Evolutionary conservation across 2,329 filamentous ascomycete genomes (phyloP).

Genomic region (Fonsecaea pedrosoi): DNA sequence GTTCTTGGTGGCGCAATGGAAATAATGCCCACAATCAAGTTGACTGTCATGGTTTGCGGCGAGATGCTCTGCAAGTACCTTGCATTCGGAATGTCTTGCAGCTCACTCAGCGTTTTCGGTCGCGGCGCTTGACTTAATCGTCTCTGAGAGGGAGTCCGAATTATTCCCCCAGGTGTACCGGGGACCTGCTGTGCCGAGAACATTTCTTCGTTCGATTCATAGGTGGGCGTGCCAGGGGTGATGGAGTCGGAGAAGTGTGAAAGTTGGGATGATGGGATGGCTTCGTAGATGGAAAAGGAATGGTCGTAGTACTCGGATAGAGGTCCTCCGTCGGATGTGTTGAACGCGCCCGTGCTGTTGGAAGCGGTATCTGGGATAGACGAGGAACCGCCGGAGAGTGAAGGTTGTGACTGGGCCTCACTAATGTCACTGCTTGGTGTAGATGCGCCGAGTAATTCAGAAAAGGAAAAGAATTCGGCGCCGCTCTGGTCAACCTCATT

Average conservation of each 20-base stretch:
- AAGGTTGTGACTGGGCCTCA: conserved; percentile 36
- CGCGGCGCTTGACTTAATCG: conserved; percentile 34
- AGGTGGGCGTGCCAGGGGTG: conserved; percentile 39
- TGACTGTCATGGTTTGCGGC: conserved; percentile 82
- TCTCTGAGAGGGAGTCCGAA: conserved; percentile 38
- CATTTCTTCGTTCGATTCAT: conserved; percentile 40
- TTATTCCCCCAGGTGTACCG: conserved; percentile 32
- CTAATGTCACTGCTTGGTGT: conserved; percentile 38
- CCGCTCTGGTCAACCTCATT: conserved; percentile 35
- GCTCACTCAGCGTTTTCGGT: conserved; percentile 60
- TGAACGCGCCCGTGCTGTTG: conserved; percentile 43
- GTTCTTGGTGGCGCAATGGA: conserved; percentile 71
- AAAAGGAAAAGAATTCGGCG: conserved; percentile 37
- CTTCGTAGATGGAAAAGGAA: conserved; percentile 74
- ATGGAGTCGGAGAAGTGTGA: conserved; percentile 44
- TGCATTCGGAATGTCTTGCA: conserved; percentile 74
- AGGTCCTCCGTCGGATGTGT: conserved; percentile 14
- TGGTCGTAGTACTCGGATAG: conserved; percentile 77
- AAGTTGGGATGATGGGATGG: conserved; percentile 67
- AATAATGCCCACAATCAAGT: conserved; percentile 80
- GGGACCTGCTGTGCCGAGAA: conserved; percentile 29
- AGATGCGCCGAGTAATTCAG: conserved; percentile 34
- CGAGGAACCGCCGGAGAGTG: conserved; percentile 26
- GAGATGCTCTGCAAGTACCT: conserved; percentile 68
- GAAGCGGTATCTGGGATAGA: conserved; percentile 35